Base-by-base conservation (phyloP, 495 filamentous ascomycete species). In the Oidiodendron maius region DNA sequence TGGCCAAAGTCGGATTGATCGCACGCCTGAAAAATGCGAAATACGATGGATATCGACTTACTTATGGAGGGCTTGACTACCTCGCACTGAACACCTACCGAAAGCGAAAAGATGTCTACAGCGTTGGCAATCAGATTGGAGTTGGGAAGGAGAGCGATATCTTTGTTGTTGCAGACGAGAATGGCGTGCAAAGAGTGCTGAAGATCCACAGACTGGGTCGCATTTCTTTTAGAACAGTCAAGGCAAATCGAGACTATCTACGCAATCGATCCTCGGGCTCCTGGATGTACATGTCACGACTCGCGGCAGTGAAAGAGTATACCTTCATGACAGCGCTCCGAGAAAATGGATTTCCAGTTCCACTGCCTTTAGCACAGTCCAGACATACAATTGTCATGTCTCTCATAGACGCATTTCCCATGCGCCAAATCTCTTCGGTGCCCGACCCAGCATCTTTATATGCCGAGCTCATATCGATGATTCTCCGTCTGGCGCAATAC, bases 61-160 rank as follows among this genome's bases (percentile, higher is more conserved):
- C 91, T 18, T 97, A 97, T 66, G 93, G 93, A 54, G 93, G 93
- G 2, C 81, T 96, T 32, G 93, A 99, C 71, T 99, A 99, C 65
- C 81, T 97, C 13, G 88, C 93, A 9, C 77, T 99, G 44, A 84
- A 97, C 63, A 81, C 89, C 6, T 85, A 96, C 67, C 82, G 89
- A 16, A 85, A 84, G 59, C 73, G 81, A 48, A 78, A 81, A 44
- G 74, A 71, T 55, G 77, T 96, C 36, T 96, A 95, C 76, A 90
- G 84, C 48, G 87, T 96, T 20, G 93, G 93, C 41, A 91, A 85
- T 68, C 91, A 95, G 60, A 86, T 99, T 55, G 93, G 94, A 44
- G 88, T 96, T 6, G 93, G 93, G 56, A 99, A 99, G 69, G 93
- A 99, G 69, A 88, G 82, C 56, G 93, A 99, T 66, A 97, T 99